A percentile compares a stretch with the other conserved stretches of the same genome.
Conservation (phyloP, 2,329 filamentous ascomycete genomes). For the Fusarium sublunatum region DNA sequence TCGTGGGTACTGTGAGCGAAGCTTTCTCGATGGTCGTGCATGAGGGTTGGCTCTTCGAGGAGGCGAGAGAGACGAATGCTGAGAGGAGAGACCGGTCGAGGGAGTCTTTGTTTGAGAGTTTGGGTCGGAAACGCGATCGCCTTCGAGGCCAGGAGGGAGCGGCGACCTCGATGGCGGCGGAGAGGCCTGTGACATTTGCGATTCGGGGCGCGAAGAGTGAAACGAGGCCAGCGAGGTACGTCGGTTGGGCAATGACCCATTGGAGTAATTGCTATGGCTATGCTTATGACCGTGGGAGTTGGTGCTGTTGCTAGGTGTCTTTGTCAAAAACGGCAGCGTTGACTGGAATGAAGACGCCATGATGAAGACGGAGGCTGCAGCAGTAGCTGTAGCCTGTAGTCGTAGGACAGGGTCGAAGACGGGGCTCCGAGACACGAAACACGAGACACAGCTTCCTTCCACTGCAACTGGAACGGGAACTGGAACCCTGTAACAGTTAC, state of each 20-base stretch:
- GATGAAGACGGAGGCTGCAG: slow-evolving; percentile 16
- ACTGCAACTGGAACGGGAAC: slow-evolving; percentile 13
- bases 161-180: slow-evolving; percentile 67
- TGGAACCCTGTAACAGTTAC: slow-evolving; percentile 13
- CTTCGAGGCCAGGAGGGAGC: slow-evolving; percentile 60
- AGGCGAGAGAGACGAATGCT: slow-evolving; percentile 70
- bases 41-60: slow-evolving; percentile 63
- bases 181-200: slow-evolving; percentile 66
- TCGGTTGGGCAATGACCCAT: slow-evolving; percentile 49
- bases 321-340: slow-evolving; percentile 57
- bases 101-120: slow-evolving; percentile 70
- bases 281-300: slow-evolving; percentile 47
- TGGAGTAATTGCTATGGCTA: slow-evolving; percentile 50
- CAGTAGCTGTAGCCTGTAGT: too few relatives aligned
- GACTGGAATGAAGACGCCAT: slow-evolving; percentile 49
- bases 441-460: slow-evolving; percentile 17
- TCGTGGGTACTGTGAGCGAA: slow-evolving; percentile 81
- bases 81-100: slow-evolving; percentile 68
- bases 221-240: slow-evolving; percentile 73
- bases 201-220: slow-evolving; percentile 68
- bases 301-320: slow-evolving; percentile 45
- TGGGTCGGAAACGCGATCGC: slow-evolving; percentile 67
- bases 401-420: slow-evolving; percentile 26
- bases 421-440: slow-evolving; percentile 32
- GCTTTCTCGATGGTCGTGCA: slow-evolving; percentile 63